Evolutionary conservation across 208 protist species (phyloP), one percentile per base, ranked within the genome.

Genomic region (Leishmania gerbilli): DNA sequence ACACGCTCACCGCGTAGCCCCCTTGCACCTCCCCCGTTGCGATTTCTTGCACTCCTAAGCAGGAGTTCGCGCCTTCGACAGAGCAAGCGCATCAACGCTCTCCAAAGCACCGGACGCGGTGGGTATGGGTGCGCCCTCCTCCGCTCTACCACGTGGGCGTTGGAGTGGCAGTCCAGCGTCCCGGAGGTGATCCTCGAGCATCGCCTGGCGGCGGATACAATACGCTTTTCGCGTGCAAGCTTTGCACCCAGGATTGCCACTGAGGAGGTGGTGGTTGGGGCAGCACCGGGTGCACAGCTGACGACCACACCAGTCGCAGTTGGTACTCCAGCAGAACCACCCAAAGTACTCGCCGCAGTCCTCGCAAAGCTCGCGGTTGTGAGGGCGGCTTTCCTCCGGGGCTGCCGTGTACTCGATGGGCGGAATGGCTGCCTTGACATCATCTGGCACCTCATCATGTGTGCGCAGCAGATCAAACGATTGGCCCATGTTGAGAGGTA

Each of bases 241-340:
- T 27, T 67, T 84, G 79, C 94, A 97, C 24, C 88, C 91, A 3
- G 94, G 94, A 49, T 93, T 92, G 47, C 90, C 88, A 31, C 85
- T 68, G 31, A 96, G 82, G 31, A 97, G 85, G 76, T 96, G 83
- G 24, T 88, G 89, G 11, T 85, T 76, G 5, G 94, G 94, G 74
- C 92, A 95, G 84, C 94, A 97, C 19, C 90, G 88, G 2, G 65
- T 87, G 84, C 94, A 97, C 27, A 95, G 84, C 81, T 94, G 87
- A 6, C 89, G 79, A 6, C 94, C 94, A 65, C 94, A 97, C 90
- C 89, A 94, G 78, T 95, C 88, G 80, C 94, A 97, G 86, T 97
- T 97, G 34, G 88, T 93, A 76, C 90, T 88, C 27, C 72, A 69
- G 45, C 83, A 86, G 74, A 95, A 92, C 88, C 87, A 95, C 24